Evolutionary conservation across 352 stramenopile species (phyloP), one percentile per base, ranked within the genome.

Genomic region (Achlya hypogyna): DNA sequence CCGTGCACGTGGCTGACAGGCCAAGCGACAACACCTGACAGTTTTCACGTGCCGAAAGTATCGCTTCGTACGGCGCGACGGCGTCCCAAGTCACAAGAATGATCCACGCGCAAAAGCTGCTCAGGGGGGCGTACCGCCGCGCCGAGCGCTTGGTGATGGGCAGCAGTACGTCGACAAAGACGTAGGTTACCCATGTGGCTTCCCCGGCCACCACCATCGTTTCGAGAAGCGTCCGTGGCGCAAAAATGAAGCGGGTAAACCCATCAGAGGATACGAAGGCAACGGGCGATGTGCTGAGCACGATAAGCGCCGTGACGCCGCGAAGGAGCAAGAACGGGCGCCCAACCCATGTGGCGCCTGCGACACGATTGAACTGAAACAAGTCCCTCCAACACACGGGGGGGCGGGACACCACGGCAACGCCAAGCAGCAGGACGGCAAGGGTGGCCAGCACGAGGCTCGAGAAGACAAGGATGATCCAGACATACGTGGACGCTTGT

Each of bases 301-400:
- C 20, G 8, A 58, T 16, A 0, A 58, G 20, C n/a, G 60, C 60
- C 3, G 60, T 67, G 28, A 47, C 47, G 47, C 60, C 42, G n/a
- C 60, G 60, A 12, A 67, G n/a, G 51, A 67, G 51, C 42, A 67
- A 23, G 20, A 67, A 35, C 32, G 60, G 60, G 12, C 60, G 60
- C 14, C 60, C 60, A 28, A 67, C 32, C 60, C 60, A 67, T 16
- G 59, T 45, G 3, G 23, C 23, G 10, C 60, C 60, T 1, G 51
- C 60, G 10, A 67, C 60, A 23, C 60, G 60, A n/a, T 67, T 67
- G 28, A 67, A 59, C 20, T 51, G 25, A 25, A 67, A 29, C 23
- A 67, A 45, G 4, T 67, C 12, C 12, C 31, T 12, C 25, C 10
- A 16, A 10, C 2, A 16, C 31, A n/a, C n/a, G n/a, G n/a, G n/a